Conservation (phyloP, 1,284 basidiomycete genomes). For the Tilletia indica region DNA sequence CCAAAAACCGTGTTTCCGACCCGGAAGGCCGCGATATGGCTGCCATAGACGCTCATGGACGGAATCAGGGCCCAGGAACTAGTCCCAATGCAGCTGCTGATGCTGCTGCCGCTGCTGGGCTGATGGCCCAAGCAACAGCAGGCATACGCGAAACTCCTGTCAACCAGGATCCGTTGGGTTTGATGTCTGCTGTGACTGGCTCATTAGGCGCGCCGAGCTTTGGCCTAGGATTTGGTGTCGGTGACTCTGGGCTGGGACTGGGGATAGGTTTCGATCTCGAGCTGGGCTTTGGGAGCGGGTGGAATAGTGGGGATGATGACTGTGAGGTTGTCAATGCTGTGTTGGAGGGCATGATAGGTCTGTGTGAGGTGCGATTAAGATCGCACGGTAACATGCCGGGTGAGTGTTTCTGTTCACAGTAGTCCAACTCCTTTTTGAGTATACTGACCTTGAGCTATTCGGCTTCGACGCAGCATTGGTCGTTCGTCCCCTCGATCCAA, state of each 20-base stretch:
- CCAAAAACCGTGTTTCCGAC: not conserved
- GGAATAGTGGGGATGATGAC: not conserved
- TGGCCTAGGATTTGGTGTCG: not conserved
- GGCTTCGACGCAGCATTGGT: not conserved
- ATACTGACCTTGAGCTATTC: not conserved
- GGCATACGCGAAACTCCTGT: not conserved
- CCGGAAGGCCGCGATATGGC: not conserved
- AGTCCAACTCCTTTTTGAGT: not conserved
- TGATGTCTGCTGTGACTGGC: not conserved
- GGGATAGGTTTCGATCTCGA: not conserved
- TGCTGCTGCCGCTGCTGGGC: not conserved
- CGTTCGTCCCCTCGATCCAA: not conserved
- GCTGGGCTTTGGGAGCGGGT: not conserved
- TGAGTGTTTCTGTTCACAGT: not conserved
- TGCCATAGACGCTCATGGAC: too few relatives aligned
- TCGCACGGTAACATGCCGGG: slow-evolving; percentile 3
- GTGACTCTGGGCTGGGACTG: not conserved
- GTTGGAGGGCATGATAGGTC: slow-evolving; percentile 5
- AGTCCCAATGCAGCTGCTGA: not conserved
- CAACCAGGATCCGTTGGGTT: slow-evolving; percentile 1
- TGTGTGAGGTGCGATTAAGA: not conserved
- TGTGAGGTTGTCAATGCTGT: not conserved
- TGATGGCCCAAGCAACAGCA: not conserved
- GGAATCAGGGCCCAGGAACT: not conserved
- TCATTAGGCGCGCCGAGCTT: not conserved